These are phyloP conservation scores for Camellia oleifera DNA, from an alignment of 179 eudicot genomes.

Conservation along the genomic window DNA sequence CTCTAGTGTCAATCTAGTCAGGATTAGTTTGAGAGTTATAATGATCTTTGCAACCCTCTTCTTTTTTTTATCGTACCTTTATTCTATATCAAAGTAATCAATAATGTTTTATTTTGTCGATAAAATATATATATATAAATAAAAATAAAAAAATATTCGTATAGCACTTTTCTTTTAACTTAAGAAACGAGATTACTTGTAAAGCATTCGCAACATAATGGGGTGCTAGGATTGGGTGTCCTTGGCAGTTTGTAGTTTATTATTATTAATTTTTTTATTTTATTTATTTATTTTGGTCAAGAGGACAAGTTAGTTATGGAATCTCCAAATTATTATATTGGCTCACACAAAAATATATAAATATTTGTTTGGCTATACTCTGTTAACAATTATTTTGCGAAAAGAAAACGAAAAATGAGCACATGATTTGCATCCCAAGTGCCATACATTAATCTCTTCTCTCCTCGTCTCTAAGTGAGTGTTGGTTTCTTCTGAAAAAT, in stretches of 20 bases:
- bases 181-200: neutral
- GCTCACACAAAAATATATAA: neutral
- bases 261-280: too few relatives aligned
- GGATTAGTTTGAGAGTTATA: too few relatives aligned
- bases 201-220: neutral
- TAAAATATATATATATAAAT: too few relatives aligned
- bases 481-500: neutral
- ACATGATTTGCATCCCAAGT: constrained; percentile 9
- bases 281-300: neutral
- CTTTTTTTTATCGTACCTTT: too few relatives aligned
- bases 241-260: neutral
- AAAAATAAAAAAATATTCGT: too few relatives aligned
- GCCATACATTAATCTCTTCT: neutral
- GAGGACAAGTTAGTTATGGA: neutral
- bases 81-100: too few relatives aligned
- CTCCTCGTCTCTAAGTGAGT: too few relatives aligned
- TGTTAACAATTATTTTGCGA: neutral
- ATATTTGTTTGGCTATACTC: neutral
- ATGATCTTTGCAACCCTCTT: too few relatives aligned
- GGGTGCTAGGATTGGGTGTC: neutral
- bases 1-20: too few relatives aligned
- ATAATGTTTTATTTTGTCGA: too few relatives aligned
- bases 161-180: too few relatives aligned
- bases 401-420: neutral
- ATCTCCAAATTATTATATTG: neutral